phyloP scores from a whole-genome alignment of 306 rosid genomes.

The Prunus salicina region DNA sequence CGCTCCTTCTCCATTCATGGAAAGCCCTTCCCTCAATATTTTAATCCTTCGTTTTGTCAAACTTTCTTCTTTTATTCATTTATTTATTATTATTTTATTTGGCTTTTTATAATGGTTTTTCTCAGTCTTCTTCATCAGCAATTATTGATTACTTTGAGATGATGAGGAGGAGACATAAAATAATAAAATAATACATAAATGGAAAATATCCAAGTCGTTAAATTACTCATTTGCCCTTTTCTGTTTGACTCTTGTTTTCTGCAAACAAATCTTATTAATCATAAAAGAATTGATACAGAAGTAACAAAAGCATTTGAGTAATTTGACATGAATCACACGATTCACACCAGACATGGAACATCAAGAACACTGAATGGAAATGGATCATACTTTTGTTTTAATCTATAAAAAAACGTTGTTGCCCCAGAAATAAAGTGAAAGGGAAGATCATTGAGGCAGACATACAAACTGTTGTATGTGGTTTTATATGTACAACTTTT shows the following conservation, averaged over 20 bases:
- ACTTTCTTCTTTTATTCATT: slow-evolving; percentile 28
- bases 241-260: background rate
- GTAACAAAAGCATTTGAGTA: background rate
- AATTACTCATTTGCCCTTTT: background rate
- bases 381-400: background rate
- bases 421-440: background rate
- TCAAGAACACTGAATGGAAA: slow-evolving; percentile 12
- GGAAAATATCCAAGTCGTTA: background rate
- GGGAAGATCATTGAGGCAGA: background rate
- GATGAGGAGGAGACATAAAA: background rate
- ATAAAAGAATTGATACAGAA: background rate
- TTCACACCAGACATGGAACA: slow-evolving; percentile 28
- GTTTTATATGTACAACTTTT: background rate
- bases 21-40: slow-evolving; percentile 26
- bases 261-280: background rate
- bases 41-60: slow-evolving; percentile 27
- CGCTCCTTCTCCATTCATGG: slow-evolving; percentile 56
- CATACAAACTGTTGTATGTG: background rate
- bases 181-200: background rate
- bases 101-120: slow-evolving; percentile 13
- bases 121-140: slow-evolving; percentile 16
- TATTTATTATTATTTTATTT: background rate
- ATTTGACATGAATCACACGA: slow-evolving; percentile 28
- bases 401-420: background rate
- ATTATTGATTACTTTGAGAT: slow-evolving; percentile 29